Percentiles rank a stretch among this genome's conserved stretches.
Conservation (phyloP, 2,329 filamentous ascomycete species). For the Exophiala lecanii-corni region DNA sequence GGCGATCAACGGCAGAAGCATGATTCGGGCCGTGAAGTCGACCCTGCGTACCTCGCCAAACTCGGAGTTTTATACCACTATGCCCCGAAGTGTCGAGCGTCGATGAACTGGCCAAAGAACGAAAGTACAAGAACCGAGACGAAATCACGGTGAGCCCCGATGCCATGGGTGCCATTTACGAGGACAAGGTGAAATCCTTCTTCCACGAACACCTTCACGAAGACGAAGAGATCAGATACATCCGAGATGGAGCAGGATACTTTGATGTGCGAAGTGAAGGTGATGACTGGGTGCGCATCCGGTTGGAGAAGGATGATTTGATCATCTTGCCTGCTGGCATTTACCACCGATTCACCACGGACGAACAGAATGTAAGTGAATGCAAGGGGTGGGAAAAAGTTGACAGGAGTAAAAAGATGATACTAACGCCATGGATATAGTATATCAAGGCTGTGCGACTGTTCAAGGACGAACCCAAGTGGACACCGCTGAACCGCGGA, state of each 20-base stretch:
- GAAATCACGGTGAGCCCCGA: constrained; percentile 83
- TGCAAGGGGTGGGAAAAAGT: background rate
- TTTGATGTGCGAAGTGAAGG: constrained; percentile 83
- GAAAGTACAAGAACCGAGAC: constrained; percentile 91
- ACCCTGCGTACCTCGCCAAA: constrained; percentile 59
- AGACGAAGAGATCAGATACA: constrained; percentile 97
- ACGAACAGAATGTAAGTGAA: constrained; percentile 74
- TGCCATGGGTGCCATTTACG: constrained; percentile 80
- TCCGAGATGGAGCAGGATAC: constrained; percentile 80
- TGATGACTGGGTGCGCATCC: constrained; percentile 86
- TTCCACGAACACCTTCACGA: constrained; percentile 96
- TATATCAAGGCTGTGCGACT: constrained; percentile 93
- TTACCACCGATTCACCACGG: constrained; percentile 95
- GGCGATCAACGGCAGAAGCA: constrained; percentile 91
- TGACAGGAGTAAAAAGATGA: no score
- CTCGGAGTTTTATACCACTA: constrained; percentile 78
- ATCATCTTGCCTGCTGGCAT: constrained; percentile 93
- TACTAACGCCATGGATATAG: constrained; percentile 43
- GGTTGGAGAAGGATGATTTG: constrained; percentile 78
- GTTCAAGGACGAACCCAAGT: constrained; percentile 98
- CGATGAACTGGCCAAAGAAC: constrained; percentile 66
- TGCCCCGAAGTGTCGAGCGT: constrained; percentile 62
- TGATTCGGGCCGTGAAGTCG: constrained; percentile 71
- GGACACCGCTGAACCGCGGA: constrained; percentile 85
- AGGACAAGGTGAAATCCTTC: constrained; percentile 89